Conservation (phyloP, 495 filamentous ascomycete species). For the Extremus antarcticus region DNA sequence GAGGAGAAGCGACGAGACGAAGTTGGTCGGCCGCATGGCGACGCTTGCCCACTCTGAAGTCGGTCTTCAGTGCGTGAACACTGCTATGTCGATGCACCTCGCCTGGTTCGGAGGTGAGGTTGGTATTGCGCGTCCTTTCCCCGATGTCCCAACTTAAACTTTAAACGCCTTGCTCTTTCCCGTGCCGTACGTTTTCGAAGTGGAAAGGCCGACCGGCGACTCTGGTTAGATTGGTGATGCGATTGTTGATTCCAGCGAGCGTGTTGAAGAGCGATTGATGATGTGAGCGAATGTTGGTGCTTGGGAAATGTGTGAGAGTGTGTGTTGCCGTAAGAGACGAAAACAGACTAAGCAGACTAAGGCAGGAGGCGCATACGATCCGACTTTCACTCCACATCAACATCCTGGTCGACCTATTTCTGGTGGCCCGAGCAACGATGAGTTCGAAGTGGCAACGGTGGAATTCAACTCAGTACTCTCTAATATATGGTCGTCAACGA, state of each 20-base stretch:
- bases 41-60: conserved; percentile 7
- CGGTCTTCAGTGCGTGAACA: neutral
- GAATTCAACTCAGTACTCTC: neutral
- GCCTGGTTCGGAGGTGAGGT: neutral
- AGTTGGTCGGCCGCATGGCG: conserved; percentile 27
- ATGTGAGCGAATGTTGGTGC: neutral
- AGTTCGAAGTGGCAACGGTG: neutral
- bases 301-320: neutral
- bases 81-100: neutral
- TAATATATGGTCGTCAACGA: neutral
- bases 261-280: neutral
- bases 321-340: neutral
- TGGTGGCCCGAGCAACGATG: neutral
- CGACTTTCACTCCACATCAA: neutral
- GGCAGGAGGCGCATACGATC: neutral
- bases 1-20: conserved; percentile 25
- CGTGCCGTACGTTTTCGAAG: neutral
- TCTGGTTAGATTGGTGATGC: neutral
- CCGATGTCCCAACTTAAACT: neutral
- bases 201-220: neutral
- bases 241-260: neutral
- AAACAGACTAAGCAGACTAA: neutral
- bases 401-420: neutral
- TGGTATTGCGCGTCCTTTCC: conserved; percentile 1
- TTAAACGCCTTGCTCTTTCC: neutral